Base-by-base conservation (phyloP, 2,329 filamentous ascomycete genomes). In the Nannizziopsis barbatae region DNA sequence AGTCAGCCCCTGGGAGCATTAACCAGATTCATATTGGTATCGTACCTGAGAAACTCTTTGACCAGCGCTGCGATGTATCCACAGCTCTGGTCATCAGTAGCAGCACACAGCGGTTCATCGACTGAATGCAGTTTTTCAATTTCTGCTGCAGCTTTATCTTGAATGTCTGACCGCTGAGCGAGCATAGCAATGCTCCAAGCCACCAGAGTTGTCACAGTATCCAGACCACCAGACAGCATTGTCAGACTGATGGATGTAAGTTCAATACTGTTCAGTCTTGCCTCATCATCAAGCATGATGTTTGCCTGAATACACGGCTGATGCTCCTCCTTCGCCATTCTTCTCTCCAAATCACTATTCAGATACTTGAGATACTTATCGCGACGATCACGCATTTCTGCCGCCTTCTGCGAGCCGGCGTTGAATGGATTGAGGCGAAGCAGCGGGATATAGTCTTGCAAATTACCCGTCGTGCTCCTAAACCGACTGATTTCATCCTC, bases 261-360 rank as follows among this genome's bases (percentile, higher is more conserved):
- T 54, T 84, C 80, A 43, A 76, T 77, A 35, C 72, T 71, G 62
- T 76, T 80, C 12, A 83, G 64, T 52, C 75, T 78, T 0, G 78
- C 75, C 33, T 83, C 79, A 54, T 77, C 73, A 54, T 83, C 79
- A 41, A 75, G 65, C 51, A 83, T 81, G 30, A 83, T 74, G 52
- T 82, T 83, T 3, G 77, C 79, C 52, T 83, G 79, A 38, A 83
- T 83, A 57, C 80, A 83, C 0, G 79, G 77, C 54, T 75, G 73
- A 57, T 82, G 72, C 0, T 68, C 78, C 0, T 78, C 78, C 39
- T 76, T 75, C 43, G 71, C 72, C 66, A 83, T 81, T 0, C 76
- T 69, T 17, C 77, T 71, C 49, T 81, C 77, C 5, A 83, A 65
- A 2, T 75, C 76, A 2, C 66, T 61, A 56, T 83, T 81, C 15